Evolutionary conservation across 2,329 filamentous ascomycete species (phyloP).

Genomic region (Coleophoma cylindrospora): DNA sequence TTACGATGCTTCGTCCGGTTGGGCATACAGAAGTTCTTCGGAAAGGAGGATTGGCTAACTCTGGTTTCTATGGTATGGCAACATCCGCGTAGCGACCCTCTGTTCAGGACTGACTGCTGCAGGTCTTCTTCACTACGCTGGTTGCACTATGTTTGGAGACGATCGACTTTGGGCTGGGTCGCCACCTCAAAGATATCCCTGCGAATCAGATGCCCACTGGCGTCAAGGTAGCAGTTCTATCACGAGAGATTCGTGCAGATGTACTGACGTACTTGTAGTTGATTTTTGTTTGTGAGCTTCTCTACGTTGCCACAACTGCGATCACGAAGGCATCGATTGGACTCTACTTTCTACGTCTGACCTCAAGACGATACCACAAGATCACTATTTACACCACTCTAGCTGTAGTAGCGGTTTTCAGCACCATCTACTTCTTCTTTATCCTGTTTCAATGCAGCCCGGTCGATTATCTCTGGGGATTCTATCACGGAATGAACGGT

Average conservation of each 20-base stretch:
- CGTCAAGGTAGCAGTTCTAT: slow-evolving; percentile 14
- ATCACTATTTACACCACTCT: slow-evolving; percentile 17
- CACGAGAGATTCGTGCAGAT: too few relatives aligned
- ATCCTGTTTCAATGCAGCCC: slow-evolving; percentile 23
- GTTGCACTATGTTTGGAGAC: slow-evolving; percentile 17
- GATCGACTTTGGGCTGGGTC: slow-evolving; percentile 20
- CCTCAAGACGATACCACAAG: slow-evolving; percentile 19
- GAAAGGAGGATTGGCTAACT: slow-evolving; percentile 25
- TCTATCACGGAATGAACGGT: slow-evolving; percentile 22
- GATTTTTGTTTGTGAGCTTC: slow-evolving; percentile 23
- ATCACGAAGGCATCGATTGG: slow-evolving; percentile 23
- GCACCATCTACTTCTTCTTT: slow-evolving; percentile 23
- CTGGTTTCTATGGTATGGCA: slow-evolving; percentile 19
- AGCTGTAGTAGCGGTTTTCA: slow-evolving; percentile 15
- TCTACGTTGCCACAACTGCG: slow-evolving; percentile 22
- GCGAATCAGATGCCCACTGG: slow-evolving; percentile 9
- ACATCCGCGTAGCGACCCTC: background rate
- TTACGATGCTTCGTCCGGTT: slow-evolving; percentile 24
- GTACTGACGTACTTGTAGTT: slow-evolving; percentile 6
- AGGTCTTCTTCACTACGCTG: slow-evolving; percentile 21
- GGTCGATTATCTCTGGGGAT: slow-evolving; percentile 30
- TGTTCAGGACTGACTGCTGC: background rate
- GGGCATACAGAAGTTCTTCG: slow-evolving; percentile 22
- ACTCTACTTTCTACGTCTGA: slow-evolving; percentile 22
- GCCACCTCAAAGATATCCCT: slow-evolving; percentile 21